phyloP scores from a whole-genome alignment of 495 filamentous ascomycete species.

The Cetradonia linearis region DNA sequence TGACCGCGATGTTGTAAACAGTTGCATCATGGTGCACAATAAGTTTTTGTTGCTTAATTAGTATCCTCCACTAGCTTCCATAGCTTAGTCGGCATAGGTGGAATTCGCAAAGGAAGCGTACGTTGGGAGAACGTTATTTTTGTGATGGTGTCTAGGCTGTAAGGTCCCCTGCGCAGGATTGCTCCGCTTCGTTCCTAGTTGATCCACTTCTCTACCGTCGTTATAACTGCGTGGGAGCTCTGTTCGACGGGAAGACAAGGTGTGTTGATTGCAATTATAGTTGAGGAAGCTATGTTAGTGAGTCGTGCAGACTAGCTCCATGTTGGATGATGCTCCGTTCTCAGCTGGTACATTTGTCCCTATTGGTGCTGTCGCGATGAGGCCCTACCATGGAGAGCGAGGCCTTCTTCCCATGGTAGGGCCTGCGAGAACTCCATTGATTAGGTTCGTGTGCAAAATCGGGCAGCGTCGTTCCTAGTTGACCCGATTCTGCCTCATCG shows the following conservation, averaged over 20 bases:
- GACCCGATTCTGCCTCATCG: neutral
- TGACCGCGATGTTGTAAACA: neutral
- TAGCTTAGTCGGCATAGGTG: neutral
- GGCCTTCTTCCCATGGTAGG: too few relatives aligned
- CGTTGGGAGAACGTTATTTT: neutral
- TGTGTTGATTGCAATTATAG: neutral
- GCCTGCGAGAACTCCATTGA: neutral
- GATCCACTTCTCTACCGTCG: neutral
- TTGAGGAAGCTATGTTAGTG: neutral
- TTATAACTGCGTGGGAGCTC: neutral
- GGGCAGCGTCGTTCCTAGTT: neutral
- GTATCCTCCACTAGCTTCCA: neutral
- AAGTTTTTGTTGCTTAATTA: neutral
- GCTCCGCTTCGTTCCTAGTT: neutral
- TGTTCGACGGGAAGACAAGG: neutral
- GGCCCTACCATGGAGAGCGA: neutral
- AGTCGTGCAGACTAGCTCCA: neutral
- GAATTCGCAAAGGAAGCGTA: neutral
- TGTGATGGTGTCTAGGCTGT: neutral
- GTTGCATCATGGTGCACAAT: neutral
- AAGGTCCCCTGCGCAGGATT: neutral
- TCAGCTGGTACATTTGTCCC: neutral
- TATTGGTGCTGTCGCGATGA: neutral
- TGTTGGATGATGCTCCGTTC: neutral
- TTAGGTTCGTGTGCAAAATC: too few relatives aligned